Conservation (phyloP, 2,329 filamentous ascomycete species). For the Aspergillus sp. region DNA sequence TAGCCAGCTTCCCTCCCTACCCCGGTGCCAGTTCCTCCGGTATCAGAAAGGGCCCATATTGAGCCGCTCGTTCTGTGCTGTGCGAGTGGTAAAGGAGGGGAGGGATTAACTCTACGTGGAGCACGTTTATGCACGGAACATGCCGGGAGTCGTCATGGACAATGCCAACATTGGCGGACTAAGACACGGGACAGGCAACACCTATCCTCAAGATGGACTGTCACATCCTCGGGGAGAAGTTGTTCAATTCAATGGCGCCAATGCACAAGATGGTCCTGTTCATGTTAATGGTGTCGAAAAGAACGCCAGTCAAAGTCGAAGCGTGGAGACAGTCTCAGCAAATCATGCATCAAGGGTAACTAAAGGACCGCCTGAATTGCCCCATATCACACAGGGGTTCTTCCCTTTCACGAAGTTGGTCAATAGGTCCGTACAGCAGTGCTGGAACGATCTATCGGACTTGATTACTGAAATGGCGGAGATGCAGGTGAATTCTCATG, state of each 20-base stretch:
- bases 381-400: slow-evolving; percentile 74
- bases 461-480: slow-evolving; percentile 70
- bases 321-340: slow-evolving; percentile 8
- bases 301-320: slow-evolving; percentile 13
- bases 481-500: slow-evolving; percentile 60
- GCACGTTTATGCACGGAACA: slow-evolving; percentile 29
- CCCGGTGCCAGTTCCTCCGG: slow-evolving; percentile 22
- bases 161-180: slow-evolving; percentile 34
- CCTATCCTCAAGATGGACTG: slow-evolving; percentile 29
- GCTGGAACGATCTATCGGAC: slow-evolving; percentile 74
- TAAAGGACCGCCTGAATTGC: slow-evolving; percentile 51
- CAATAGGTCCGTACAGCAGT: slow-evolving; percentile 76
- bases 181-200: slow-evolving; percentile 24
- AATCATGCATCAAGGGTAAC: slow-evolving; percentile 6
- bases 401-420: slow-evolving; percentile 75
- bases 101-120: slow-evolving; percentile 22
- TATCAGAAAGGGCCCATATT: slow-evolving; percentile 18
- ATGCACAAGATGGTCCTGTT: slow-evolving; percentile 26
- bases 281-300: slow-evolving; percentile 32
- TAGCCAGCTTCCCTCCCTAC: slow-evolving; percentile 29
- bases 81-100: slow-evolving; percentile 34
- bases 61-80: slow-evolving; percentile 28
- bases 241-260: slow-evolving; percentile 20
- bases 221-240: slow-evolving; percentile 16
- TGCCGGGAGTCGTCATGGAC: slow-evolving; percentile 48